Conservation (phyloP, 768 basidiomycete genomes). For the Mycena floridula region DNA sequence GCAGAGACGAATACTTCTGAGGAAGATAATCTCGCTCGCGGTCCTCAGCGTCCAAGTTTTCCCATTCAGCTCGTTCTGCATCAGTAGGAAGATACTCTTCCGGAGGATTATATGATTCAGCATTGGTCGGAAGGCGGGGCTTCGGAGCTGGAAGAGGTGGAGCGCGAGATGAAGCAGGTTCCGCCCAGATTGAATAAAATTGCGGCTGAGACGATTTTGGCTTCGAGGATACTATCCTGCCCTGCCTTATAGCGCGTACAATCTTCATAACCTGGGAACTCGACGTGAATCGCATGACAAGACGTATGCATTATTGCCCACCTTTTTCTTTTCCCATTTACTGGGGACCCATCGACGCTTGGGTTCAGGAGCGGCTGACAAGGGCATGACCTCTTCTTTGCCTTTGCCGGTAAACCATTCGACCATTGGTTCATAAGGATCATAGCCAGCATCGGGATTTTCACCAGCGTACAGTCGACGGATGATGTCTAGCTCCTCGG, state of each 20-base stretch:
- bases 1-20: constrained; percentile 75
- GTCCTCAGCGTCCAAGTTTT: constrained; percentile 79
- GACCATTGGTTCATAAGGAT: constrained; percentile 89
- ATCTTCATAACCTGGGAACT: constrained; percentile 90
- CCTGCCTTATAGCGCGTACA: constrained; percentile 95
- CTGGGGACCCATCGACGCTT: constrained; percentile 96
- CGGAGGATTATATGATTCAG: constrained; percentile 99
- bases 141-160: constrained; percentile 95
- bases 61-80: constrained; percentile 78
- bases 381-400: constrained; percentile 91
- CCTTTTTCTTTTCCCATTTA: constrained; percentile 99
- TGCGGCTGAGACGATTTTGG: constrained; percentile 65
- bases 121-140: constrained; percentile 78
- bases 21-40: constrained; percentile 87
- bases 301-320: constrained; percentile 25
- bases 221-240: constrained; percentile 87
- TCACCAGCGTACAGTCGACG: constrained; percentile 84
- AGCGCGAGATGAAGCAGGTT: constrained; percentile 63
- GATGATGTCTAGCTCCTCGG: constrained; percentile 94
- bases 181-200: constrained; percentile 88
- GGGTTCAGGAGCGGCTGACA: constrained; percentile 88
- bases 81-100: constrained; percentile 91
- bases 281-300: not conserved
- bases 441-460: constrained; percentile 83
- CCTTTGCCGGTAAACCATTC: constrained; percentile 98